These are phyloP conservation scores for Penicillium freii DNA, from an alignment of 2,329 filamentous ascomycete species.

Conservation along the genomic window DNA sequence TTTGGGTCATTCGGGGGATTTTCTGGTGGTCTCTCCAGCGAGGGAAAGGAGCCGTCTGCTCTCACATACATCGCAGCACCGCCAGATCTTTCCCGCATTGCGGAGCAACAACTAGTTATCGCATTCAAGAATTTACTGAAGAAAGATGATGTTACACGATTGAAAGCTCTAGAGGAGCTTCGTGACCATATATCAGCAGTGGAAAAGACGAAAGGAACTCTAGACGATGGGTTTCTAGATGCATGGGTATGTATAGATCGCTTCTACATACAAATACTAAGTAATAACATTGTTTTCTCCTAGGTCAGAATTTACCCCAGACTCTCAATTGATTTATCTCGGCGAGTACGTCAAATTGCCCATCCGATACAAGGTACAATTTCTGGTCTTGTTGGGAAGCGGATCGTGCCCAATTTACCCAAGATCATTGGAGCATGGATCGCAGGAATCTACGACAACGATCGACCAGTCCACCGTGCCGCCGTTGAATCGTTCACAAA, in stretches of 20 bases:
- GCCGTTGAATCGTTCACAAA: constrained; percentile 72
- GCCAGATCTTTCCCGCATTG: constrained; percentile 73
- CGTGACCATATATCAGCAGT: constrained; percentile 61
- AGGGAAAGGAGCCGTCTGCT: constrained; percentile 53
- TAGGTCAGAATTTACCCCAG: constrained; percentile 85
- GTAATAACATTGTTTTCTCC: constrained; percentile 17
- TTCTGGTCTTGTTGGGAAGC: constrained; percentile 64
- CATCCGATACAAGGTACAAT: constrained; percentile 70
- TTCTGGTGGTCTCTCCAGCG: constrained; percentile 33
- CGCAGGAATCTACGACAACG: constrained; percentile 81
- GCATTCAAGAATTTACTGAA: constrained; percentile 91
- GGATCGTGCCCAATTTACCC: constrained; percentile 76
- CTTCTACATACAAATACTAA: constrained; percentile 1
- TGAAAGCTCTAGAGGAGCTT: constrained; percentile 85
- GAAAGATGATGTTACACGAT: constrained; percentile 88
- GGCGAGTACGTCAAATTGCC: constrained; percentile 81
- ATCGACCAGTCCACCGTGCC: constrained; percentile 71
- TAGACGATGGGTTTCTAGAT: constrained; percentile 80
- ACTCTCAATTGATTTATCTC: constrained; percentile 82
- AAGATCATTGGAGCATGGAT: constrained; percentile 86
- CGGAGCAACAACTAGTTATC: constrained; percentile 77
- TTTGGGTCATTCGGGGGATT: constrained; percentile 49
- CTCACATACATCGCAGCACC: constrained; percentile 87
- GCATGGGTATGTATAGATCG: constrained; percentile 68
- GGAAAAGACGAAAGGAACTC: constrained; percentile 55